Evolutionary conservation across 1,284 basidiomycete genomes (phyloP), one percentile per base, ranked within the genome.

Genomic region (Inonotus hispidus): DNA sequence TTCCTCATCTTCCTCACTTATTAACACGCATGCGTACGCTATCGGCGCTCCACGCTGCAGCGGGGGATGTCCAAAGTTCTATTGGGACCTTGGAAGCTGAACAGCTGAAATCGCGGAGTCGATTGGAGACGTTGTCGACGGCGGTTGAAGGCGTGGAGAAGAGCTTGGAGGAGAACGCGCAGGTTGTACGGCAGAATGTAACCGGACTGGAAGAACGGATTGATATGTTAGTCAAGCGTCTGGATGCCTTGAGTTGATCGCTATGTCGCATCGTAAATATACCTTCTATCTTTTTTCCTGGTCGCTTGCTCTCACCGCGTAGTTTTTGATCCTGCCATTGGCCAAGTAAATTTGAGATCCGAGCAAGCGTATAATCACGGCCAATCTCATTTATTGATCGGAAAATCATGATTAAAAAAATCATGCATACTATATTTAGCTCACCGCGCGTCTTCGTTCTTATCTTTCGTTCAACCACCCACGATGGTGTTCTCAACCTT

Each of bases 1-100:
- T 98, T 0, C 94, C 96, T 0, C 88, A 98, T 61, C 86, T 97
- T 10, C 93, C 95, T 0, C 90, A 94, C 61, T 87, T 99, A n/a
- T 82, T 99, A 21, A 85, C 86, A 0, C 87, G 96, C 2, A 76
- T 99, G 32, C 84, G 90, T 53, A 94, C 93, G 10, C 79, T 99
- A 8, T 86, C 92, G 1, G 73, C 85, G 0, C 73, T 99, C 62
- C 96, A 99, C 71, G 80, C 88, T 0, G 87, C 90, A 49, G 92
- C 95, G 0, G 80, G 87, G 0, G 82, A 87, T 16, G 93, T 98
- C 64, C 80, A 95, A 59, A 80, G 77, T 50, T 82, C 83, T 1
- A 74, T 96, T 1, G 78, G 85, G 45, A 74, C 79, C n/a, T 75
- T 95, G 14, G 88, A 94, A 68, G 81, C 82, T 47, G 85, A 91